Base-by-base conservation (phyloP, 2,329 filamentous ascomycete genomes). In the Ceratocystis destructans region DNA sequence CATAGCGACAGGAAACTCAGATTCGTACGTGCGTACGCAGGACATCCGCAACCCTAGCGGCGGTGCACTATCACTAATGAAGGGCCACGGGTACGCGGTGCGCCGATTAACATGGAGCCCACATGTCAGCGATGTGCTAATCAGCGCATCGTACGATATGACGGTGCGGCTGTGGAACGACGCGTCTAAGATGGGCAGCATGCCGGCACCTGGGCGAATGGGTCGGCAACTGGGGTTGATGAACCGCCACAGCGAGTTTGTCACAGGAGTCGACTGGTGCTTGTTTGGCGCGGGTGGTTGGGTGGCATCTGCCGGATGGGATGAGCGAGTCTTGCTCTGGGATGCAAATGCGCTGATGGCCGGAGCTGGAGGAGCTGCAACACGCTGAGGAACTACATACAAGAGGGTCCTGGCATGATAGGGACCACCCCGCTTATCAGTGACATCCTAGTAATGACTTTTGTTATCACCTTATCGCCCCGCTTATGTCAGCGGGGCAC, bases 61-160 rank as follows among this genome's bases (percentile, higher is more conserved):
- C 4, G 90, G 90, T 0, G 90, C 93, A 0, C 74, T 90, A 8
- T 81, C 87, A 5, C 76, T 92, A 3, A 81, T 99, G 74, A 78
- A 85, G 10, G 94, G 94, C 12, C 94, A 99, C 75, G 86, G 94
- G 62, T 99, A 96, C 74, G 94, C 94, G 2, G 86, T 97, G 31
- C 82, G 92, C 61, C 86, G 88, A 70, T 73, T 99, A 3, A 84
- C 89, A 5, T 99, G 94, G 93, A 95, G 89, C 72, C 94, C 94
- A 8, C 94, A 99, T 77, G 82, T 94, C n/a, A 86, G 86, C 67
- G 90, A 97, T 73, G 83, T 96, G 8, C 76, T 99, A 53, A 81
- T 96, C 53, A 94, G 87, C 71, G 93, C 89, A 1, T 94, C 91
- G 73, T 99, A 99, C 75, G 94, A 99, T 76, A 99, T 99, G 94